Conservation (phyloP, 345 rosid genomes). For the Barbarea vulgaris region DNA sequence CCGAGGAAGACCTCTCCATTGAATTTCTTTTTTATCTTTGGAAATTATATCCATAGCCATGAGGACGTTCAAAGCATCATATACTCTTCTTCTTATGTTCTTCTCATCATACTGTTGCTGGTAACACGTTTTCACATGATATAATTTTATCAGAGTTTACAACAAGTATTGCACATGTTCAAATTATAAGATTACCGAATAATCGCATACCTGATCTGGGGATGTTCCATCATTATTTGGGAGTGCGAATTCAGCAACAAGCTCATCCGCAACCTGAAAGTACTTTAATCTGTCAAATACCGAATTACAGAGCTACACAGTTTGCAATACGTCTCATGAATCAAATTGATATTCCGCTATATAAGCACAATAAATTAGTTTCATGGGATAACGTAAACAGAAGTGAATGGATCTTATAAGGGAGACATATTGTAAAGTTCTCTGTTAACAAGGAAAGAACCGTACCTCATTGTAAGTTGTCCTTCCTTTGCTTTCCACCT, state of each 20-base stretch:
- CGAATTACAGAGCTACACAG: slow-evolving; percentile 5
- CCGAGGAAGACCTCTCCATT: slow-evolving; percentile 98
- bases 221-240: slow-evolving; percentile 68
- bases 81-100: slow-evolving; percentile 95
- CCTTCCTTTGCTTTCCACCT: slow-evolving; percentile 98
- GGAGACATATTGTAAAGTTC: neutral
- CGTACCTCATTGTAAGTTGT: slow-evolving; percentile 97
- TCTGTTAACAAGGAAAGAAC: slow-evolving; percentile 36
- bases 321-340: slow-evolving; percentile 22
- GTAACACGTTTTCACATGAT: slow-evolving; percentile 14
- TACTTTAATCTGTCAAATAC: slow-evolving; percentile 45
- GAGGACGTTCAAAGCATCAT: slow-evolving; percentile 97
- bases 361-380: neutral
- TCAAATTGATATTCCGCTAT: slow-evolving; percentile 18
- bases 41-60: slow-evolving; percentile 99
- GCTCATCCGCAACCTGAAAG: slow-evolving; percentile 98
- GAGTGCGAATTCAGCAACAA: slow-evolving; percentile 95
- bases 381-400: neutral
- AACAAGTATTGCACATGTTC: slow-evolving; percentile 1
- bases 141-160: slow-evolving; percentile 8
- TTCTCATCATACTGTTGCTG: slow-evolving; percentile 99
- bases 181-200: neutral
- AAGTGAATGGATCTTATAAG: neutral
- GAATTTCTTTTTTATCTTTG: slow-evolving; percentile 96
- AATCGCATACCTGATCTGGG: slow-evolving; percentile 81